Conservation (phyloP, 2,329 filamentous ascomycete genomes). For the Calonectria hongkongensis region DNA sequence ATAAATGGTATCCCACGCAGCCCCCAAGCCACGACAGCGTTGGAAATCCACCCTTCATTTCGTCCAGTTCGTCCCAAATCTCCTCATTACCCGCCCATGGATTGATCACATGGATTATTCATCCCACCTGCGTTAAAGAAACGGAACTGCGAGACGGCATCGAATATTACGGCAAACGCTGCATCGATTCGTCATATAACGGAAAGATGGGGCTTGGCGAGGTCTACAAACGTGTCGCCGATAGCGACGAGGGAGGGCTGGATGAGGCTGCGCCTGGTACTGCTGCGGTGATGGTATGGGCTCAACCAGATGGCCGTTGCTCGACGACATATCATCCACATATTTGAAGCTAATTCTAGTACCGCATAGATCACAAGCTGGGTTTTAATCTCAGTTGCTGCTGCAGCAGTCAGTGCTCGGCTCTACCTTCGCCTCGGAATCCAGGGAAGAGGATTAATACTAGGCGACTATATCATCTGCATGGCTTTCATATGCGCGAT, state of each 20-base stretch:
- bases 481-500: neutral
- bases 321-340: neutral
- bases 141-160: neutral
- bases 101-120: neutral
- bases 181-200: neutral
- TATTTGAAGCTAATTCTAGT: neutral
- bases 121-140: neutral
- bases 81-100: neutral
- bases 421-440: neutral
- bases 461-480: neutral
- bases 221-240: neutral
- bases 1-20: slow-evolving; percentile 7
- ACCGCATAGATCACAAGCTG: neutral
- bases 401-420: neutral
- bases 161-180: neutral
- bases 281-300: slow-evolving; percentile 6
- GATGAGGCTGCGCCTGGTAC: neutral
- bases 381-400: neutral
- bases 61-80: neutral
- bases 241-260: neutral
- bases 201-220: neutral
- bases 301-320: neutral
- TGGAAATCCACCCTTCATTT: too few species aligned
- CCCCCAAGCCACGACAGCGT: neutral
- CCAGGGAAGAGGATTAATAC: neutral